Conservation (phyloP, 2,329 filamentous ascomycete species). For the Stagonosporopsis rhizophila region DNA sequence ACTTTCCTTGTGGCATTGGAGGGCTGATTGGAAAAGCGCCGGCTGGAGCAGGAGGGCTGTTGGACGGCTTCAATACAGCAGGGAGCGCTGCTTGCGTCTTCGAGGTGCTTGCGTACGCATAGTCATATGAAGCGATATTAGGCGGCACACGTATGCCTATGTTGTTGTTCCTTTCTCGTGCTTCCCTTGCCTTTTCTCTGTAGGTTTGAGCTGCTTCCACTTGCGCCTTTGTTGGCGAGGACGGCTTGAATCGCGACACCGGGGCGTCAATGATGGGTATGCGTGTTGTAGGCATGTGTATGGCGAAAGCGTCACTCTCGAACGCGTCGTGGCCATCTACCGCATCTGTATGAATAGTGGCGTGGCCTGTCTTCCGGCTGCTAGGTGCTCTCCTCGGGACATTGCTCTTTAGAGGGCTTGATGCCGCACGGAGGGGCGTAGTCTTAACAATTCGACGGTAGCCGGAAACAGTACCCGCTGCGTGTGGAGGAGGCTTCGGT, state of each 20-base stretch:
- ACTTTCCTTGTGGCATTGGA: constrained; percentile 27
- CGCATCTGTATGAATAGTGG: constrained; percentile 39
- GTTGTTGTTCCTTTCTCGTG: constrained; percentile 32
- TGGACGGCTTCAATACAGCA: constrained; percentile 14
- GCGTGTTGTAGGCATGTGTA: constrained; percentile 45
- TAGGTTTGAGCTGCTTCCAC: constrained; percentile 41
- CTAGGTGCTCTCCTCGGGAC: constrained; percentile 23
- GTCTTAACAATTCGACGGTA: not conserved
- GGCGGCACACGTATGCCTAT: constrained; percentile 33
- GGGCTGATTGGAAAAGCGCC: constrained; percentile 40
- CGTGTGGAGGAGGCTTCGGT: constrained; percentile 15
- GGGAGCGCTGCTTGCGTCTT: constrained; percentile 8
- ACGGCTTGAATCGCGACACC: constrained; percentile 22
- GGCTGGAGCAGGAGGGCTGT: constrained; percentile 24
- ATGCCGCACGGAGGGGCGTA: constrained; percentile 1
- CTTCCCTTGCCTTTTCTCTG: constrained; percentile 35
- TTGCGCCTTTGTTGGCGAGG: constrained; percentile 28
- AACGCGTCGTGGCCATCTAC: constrained; percentile 36
- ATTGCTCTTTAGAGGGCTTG: constrained; percentile 5
- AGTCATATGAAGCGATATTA: constrained; percentile 39
- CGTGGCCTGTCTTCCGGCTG: constrained; percentile 35
- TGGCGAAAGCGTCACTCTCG: constrained; percentile 44
- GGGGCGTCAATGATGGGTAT: constrained; percentile 36
- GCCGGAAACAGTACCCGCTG: constrained; percentile 10
- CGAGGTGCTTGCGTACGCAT: constrained; percentile 23